phyloP scores from a whole-genome alignment of 2,329 filamentous ascomycete species.

The Dryadomyces sulphureus region DNA sequence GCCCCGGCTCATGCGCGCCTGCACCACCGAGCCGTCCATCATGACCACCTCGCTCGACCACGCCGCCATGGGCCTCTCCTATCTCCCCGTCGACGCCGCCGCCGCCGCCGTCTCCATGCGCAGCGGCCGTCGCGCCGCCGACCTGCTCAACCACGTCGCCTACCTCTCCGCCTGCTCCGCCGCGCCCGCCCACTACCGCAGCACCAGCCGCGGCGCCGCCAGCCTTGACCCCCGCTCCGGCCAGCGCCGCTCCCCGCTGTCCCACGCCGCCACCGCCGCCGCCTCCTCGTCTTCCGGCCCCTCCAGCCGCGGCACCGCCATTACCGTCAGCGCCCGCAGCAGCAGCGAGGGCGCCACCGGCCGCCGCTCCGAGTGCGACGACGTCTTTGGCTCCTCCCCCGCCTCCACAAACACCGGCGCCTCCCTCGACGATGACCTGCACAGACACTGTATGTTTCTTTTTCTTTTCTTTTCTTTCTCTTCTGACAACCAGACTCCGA shows the following conservation, averaged over 20 bases:
- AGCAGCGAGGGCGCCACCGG: neutral
- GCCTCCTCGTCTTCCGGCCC: neutral
- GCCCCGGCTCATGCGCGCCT: slow-evolving; percentile 38
- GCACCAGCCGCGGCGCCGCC: neutral
- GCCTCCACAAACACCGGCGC: slow-evolving; percentile 14
- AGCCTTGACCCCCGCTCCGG: neutral
- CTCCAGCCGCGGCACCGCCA: neutral
- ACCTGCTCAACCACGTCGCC: slow-evolving; percentile 39
- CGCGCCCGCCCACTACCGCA: neutral
- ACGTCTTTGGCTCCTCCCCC: slow-evolving; percentile 10
- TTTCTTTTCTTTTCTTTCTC: neutral
- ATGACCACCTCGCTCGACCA: slow-evolving; percentile 40
- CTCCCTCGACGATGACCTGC: slow-evolving; percentile 16
- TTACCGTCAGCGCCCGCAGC: neutral
- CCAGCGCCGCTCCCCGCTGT: neutral
- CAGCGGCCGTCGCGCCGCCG: slow-evolving; percentile 29
- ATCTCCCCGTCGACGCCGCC: neutral
- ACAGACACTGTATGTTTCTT: slow-evolving; percentile 2
- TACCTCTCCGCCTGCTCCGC: slow-evolving; percentile 22
- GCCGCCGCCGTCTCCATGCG: neutral
- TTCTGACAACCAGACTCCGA: slow-evolving; percentile 20
- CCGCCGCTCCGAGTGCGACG: slow-evolving; percentile 3
- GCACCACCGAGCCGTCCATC: slow-evolving; percentile 42
- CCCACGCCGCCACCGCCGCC: neutral
- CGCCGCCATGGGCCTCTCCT: slow-evolving; percentile 23